phyloP scores from a whole-genome alignment of 176 grass and related monocot genomes.

The Rhynchospora tenuis region DNA sequence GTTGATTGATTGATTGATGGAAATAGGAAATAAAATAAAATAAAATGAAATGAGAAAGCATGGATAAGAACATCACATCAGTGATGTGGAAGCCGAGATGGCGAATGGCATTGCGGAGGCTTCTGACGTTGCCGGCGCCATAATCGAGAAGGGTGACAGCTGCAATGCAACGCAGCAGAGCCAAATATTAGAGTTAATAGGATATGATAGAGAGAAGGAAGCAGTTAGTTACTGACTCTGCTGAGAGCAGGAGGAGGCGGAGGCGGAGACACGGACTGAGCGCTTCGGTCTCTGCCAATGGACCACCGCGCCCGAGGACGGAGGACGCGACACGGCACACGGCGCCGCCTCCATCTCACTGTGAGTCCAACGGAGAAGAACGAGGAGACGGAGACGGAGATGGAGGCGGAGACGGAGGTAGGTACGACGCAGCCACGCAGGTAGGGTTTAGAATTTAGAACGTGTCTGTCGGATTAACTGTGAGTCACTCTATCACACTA shows the following conservation, averaged over 20 bases:
- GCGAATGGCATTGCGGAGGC: slow-evolving; percentile 83
- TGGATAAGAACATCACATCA: slow-evolving; percentile 31
- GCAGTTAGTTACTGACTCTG: slow-evolving; percentile 15
- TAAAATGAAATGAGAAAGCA: background rate
- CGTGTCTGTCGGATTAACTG: too few relatives aligned
- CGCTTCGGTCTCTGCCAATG: background rate
- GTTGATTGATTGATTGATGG: too few relatives aligned
- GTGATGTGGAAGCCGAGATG: slow-evolving; percentile 72
- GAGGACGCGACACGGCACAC: slow-evolving; percentile 20
- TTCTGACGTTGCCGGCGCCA: slow-evolving; percentile 84
- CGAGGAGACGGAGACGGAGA: too few relatives aligned
- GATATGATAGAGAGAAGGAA: background rate
- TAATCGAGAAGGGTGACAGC: slow-evolving; percentile 90
- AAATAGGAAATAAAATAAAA: background rate
- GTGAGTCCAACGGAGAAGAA: too few relatives aligned
- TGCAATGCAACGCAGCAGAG: slow-evolving; percentile 2
- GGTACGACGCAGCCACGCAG: too few relatives aligned
- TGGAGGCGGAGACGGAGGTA: too few relatives aligned
- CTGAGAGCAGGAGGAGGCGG: slow-evolving; percentile 10
- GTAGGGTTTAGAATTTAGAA: too few relatives aligned
- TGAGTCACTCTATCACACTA: too few relatives aligned
- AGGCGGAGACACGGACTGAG: slow-evolving; percentile 35
- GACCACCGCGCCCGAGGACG: slow-evolving; percentile 10
- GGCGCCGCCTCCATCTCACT: slow-evolving; percentile 28
- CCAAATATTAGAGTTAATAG: background rate